Evolutionary conservation across 2,329 filamentous ascomycete species (phyloP).

Genomic region (Fusarium stilboides): DNA sequence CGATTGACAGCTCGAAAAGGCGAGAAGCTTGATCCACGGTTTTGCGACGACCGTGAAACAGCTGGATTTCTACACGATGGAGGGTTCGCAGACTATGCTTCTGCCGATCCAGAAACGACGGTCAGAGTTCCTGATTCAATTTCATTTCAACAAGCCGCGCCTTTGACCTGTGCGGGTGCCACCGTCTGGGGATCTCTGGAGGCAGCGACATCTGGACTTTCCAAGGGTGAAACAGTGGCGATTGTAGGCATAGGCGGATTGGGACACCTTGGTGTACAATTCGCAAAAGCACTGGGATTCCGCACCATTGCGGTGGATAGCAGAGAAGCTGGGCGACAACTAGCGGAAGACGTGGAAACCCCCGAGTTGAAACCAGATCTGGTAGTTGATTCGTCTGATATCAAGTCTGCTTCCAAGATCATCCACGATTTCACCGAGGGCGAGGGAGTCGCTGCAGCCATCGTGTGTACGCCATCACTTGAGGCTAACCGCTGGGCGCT

Average conservation of each 20-base stretch:
- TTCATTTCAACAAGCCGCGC: conserved; percentile 17
- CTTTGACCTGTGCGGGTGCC: conserved; percentile 18
- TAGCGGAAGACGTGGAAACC: conserved; percentile 12
- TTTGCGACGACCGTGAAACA: conserved; percentile 8
- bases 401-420: not conserved
- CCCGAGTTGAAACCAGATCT: not conserved
- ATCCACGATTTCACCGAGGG: conserved; percentile 13
- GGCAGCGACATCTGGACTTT: not conserved
- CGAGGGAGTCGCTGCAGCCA: conserved; percentile 11
- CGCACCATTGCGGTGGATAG: conserved; percentile 11
- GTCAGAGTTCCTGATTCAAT: conserved; percentile 1
- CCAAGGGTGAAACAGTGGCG: not conserved
- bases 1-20: conserved; percentile 1
- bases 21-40: conserved; percentile 15
- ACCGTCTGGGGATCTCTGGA: conserved; percentile 22
- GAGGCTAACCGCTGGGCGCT: conserved; percentile 24
- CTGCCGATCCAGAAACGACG: conserved; percentile 4
- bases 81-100: conserved; percentile 13
- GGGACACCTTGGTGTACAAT: conserved; percentile 16
- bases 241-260: conserved; percentile 17
- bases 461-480: conserved; percentile 7
- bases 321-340: conserved; percentile 20
- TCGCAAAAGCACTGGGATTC: conserved; percentile 20
- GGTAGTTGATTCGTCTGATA: conserved; percentile 16
- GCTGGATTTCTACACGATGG: conserved; percentile 23